Evolutionary conservation across 179 eudicot genomes (phyloP).

Genomic region (Spergularia azorica): DNA sequence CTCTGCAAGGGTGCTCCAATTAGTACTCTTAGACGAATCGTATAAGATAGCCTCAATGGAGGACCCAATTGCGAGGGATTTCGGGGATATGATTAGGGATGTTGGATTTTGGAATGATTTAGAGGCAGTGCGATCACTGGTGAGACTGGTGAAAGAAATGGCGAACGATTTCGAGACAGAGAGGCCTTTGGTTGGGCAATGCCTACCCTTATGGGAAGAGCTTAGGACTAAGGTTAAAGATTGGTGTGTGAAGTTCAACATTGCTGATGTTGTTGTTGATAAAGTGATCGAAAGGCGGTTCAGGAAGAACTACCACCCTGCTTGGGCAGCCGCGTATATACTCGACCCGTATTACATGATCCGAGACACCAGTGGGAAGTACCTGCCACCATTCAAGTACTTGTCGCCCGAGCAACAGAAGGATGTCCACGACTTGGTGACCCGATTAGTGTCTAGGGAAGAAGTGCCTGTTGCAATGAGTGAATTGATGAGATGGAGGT

Average conservation of each 20-base stretch:
- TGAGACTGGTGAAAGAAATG: conserved; percentile 57
- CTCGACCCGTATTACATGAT: conserved; percentile 75
- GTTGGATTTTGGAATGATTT: conserved; percentile 79
- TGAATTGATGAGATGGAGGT: conserved; percentile 93
- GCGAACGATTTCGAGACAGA: conserved; percentile 66
- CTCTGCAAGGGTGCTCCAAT: conserved; percentile 64
- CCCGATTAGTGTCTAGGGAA: conserved; percentile 73
- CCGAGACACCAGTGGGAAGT: conserved; percentile 74
- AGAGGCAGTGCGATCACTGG: conserved; percentile 71
- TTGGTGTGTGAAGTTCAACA: conserved; percentile 71
- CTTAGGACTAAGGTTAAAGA: conserved; percentile 59
- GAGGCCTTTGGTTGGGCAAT: conserved; percentile 69
- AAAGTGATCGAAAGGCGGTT: conserved; percentile 66
- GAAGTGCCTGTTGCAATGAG: conserved; percentile 77
- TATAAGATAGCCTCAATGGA: conserved; percentile 57
- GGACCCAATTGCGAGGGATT: conserved; percentile 60
- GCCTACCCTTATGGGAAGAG: conserved; percentile 85
- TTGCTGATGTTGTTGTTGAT: conserved; percentile 50
- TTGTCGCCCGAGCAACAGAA: conserved; percentile 76
- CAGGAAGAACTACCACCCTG: conserved; percentile 82
- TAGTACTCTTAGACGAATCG: conserved; percentile 57
- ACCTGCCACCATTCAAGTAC: conserved; percentile 85
- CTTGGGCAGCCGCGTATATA: conserved; percentile 88
- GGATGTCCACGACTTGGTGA: conserved; percentile 83
- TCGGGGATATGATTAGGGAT: conserved; percentile 67